A percentile compares a stretch with the other conserved stretches of the same genome.
Evolutionary conservation across 2,329 filamentous ascomycete species (phyloP).

Genomic region (Hypoxylon sp.): DNA sequence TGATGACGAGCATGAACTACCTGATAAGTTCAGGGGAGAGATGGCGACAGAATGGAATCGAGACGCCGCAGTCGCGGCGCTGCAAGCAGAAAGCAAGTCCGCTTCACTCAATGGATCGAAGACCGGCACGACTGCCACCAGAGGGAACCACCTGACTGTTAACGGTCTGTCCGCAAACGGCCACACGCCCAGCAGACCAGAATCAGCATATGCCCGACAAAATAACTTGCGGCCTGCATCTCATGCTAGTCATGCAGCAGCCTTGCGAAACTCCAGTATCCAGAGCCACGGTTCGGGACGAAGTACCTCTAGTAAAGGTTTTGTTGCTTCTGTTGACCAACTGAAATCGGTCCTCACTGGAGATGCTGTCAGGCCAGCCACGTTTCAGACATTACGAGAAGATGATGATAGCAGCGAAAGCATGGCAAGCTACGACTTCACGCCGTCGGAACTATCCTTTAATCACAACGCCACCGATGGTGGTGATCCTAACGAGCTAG

Average conservation of each 20-base stretch:
- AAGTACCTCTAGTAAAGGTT: slow-evolving; percentile 59
- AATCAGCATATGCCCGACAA: slow-evolving; percentile 63
- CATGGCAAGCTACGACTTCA: slow-evolving; percentile 76
- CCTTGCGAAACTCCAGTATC: slow-evolving; percentile 65
- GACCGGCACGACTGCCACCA: slow-evolving; percentile 68
- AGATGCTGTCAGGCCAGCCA: slow-evolving; percentile 57
- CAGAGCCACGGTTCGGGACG: slow-evolving; percentile 62
- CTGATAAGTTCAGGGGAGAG: slow-evolving; percentile 75
- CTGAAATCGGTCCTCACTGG: slow-evolving; percentile 71
- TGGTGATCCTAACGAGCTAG: slow-evolving; percentile 45
- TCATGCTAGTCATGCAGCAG: slow-evolving; percentile 54
- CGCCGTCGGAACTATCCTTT: slow-evolving; percentile 74
- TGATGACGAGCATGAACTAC: slow-evolving; percentile 67
- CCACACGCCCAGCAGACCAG: slow-evolving; percentile 54
- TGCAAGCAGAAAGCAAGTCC: slow-evolving; percentile 76
- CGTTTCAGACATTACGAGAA: slow-evolving; percentile 54
- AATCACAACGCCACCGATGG: slow-evolving; percentile 57
- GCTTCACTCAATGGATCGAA: slow-evolving; percentile 82
- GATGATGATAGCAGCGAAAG: slow-evolving; percentile 71
- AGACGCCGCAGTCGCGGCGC: slow-evolving; percentile 75
- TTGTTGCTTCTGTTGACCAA: slow-evolving; percentile 72
- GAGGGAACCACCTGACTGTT: slow-evolving; percentile 68
- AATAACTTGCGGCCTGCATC: slow-evolving; percentile 64
- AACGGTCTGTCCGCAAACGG: slow-evolving; percentile 60
- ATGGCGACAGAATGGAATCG: slow-evolving; percentile 85